Evolutionary conservation across 345 rosid genomes (phyloP).

Genomic region (Fremontodendron californicum): DNA sequence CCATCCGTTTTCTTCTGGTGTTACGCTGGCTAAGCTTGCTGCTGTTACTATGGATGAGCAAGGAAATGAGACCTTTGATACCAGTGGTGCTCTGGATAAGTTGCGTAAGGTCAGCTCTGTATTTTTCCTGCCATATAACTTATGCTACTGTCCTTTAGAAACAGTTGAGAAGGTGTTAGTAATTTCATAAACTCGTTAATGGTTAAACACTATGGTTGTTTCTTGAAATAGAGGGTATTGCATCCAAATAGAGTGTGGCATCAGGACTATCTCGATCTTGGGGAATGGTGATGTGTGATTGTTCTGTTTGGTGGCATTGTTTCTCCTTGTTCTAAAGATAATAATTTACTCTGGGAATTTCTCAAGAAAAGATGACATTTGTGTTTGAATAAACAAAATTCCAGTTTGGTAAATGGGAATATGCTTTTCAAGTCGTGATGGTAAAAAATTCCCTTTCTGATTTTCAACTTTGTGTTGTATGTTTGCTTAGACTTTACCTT

Average conservation of each 20-base stretch:
- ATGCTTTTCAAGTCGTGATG: neutral
- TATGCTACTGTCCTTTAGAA: slow-evolving; percentile 8
- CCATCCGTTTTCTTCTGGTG: slow-evolving; percentile 85
- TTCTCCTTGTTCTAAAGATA: neutral
- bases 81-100: slow-evolving; percentile 95
- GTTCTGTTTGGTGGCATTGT: neutral
- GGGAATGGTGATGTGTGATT: neutral
- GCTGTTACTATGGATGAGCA: slow-evolving; percentile 98
- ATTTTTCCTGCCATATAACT: slow-evolving; percentile 1
- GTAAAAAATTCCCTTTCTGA: neutral
- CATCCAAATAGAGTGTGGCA: neutral
- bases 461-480: neutral
- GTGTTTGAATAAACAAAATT: neutral
- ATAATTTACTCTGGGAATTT: neutral
- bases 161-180: neutral
- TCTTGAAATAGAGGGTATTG: slow-evolving; percentile 6
- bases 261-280: neutral
- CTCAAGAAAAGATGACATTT: neutral
- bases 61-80: slow-evolving; percentile 95
- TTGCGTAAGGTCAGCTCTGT: slow-evolving; percentile 72
- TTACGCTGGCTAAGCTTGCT: slow-evolving; percentile 94
- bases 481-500: neutral
- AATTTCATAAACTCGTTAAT: neutral
- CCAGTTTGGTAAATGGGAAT: neutral
- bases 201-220: neutral